phyloP scores from a whole-genome alignment of 257 asterid genomes.

The Solanum paucissectum region DNA sequence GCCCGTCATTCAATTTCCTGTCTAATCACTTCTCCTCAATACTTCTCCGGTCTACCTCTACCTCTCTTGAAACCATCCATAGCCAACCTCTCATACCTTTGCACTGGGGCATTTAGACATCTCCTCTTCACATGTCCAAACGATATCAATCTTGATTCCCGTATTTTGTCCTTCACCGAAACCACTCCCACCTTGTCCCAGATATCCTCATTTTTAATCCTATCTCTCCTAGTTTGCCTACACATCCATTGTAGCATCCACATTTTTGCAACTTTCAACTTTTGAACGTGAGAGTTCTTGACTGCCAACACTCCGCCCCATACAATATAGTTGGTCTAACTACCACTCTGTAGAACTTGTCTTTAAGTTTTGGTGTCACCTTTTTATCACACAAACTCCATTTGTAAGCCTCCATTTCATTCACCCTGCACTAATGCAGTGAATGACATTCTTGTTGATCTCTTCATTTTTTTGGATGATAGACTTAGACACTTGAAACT shows the following conservation, averaged over 20 bases:
- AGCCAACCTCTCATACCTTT: background rate
- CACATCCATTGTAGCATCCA: background rate
- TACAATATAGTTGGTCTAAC: background rate
- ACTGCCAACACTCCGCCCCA: background rate
- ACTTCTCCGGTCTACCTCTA: background rate
- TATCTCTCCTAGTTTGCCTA: background rate
- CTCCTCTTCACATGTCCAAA: background rate
- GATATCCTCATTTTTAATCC: background rate
- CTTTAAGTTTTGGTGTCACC: background rate
- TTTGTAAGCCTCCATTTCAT: background rate
- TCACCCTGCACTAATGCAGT: background rate
- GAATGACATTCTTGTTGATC: background rate
- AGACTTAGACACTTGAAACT: background rate
- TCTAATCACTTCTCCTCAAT: background rate
- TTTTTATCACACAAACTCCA: background rate
- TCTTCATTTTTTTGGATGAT: background rate
- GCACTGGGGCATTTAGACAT: background rate
- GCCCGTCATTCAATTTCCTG: background rate
- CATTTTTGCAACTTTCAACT: background rate
- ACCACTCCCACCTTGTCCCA: background rate
- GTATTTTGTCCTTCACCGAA: background rate
- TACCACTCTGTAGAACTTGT: background rate
- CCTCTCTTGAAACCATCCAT: background rate
- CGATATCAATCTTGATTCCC: background rate
- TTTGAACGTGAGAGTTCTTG: background rate